Evolutionary conservation across 2,329 filamentous ascomycete species (phyloP).

Genomic region (Phaeoacremonium minimum): DNA sequence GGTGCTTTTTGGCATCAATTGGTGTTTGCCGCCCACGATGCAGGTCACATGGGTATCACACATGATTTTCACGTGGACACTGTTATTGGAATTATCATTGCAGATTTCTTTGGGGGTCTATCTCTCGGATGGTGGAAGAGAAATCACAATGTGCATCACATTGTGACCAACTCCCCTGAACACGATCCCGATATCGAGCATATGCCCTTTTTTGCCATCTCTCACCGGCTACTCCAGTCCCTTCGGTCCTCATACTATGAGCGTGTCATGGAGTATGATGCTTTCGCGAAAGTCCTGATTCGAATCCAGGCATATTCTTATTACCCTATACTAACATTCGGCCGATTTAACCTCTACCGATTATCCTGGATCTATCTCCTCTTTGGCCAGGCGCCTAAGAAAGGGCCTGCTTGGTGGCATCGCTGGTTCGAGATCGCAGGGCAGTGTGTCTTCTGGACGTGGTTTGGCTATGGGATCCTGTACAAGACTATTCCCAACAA

Average conservation of each 20-base stretch:
- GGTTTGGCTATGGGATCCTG: slow-evolving; percentile 80
- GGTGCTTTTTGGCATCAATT: slow-evolving; percentile 92
- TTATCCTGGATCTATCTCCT: slow-evolving; percentile 77
- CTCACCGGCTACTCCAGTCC: slow-evolving; percentile 71
- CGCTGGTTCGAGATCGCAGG: slow-evolving; percentile 74
- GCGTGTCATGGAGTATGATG: slow-evolving; percentile 73
- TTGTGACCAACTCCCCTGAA: slow-evolving; percentile 91
- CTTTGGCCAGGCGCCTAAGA: slow-evolving; percentile 63
- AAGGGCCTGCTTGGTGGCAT: slow-evolving; percentile 79
- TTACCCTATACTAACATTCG: slow-evolving; percentile 75
- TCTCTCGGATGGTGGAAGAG: slow-evolving; percentile 97
- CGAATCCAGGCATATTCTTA: slow-evolving; percentile 78
- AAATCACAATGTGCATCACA: slow-evolving; percentile 94
- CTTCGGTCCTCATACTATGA: slow-evolving; percentile 82
- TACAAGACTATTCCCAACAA: slow-evolving; percentile 69
- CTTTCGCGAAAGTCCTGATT: slow-evolving; percentile 64
- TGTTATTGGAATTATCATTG: slow-evolving; percentile 83
- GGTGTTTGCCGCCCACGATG: slow-evolving; percentile 90
- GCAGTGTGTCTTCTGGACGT: slow-evolving; percentile 77
- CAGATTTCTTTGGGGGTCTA: slow-evolving; percentile 83
- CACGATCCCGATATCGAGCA: slow-evolving; percentile 95
- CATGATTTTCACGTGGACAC: slow-evolving; percentile 82
- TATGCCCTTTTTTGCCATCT: slow-evolving; percentile 83
- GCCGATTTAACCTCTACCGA: slow-evolving; percentile 81
- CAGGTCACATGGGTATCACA: slow-evolving; percentile 95